Conservation (phyloP, 2,329 filamentous ascomycete genomes). For the Alternaria gaisen region DNA sequence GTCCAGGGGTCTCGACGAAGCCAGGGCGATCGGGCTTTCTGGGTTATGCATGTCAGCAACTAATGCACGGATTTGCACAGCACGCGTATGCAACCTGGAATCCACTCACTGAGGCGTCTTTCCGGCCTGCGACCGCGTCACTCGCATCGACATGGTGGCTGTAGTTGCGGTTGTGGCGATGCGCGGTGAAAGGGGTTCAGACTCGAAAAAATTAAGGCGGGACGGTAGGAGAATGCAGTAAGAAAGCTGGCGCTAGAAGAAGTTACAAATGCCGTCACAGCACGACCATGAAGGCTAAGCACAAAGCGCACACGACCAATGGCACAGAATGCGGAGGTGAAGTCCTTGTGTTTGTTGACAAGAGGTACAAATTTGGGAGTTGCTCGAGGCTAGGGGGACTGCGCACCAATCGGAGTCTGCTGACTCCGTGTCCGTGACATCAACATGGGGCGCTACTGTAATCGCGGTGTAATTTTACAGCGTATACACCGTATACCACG, state of each 20-base stretch:
- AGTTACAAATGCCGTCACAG: constrained; percentile 16
- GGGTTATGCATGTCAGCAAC: constrained; percentile 36
- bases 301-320: constrained; percentile 16
- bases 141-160: constrained; percentile 48
- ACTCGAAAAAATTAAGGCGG: constrained; percentile 1
- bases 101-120: constrained; percentile 57
- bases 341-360: constrained; percentile 35
- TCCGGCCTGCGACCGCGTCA: constrained; percentile 59
- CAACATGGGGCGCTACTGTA: not conserved
- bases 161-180: constrained; percentile 20
- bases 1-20: constrained; percentile 60
- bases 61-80: not conserved
- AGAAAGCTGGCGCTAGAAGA: constrained; percentile 3
- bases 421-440: constrained; percentile 1
- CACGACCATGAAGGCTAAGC: constrained; percentile 13
- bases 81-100: not conserved
- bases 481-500: not conserved
- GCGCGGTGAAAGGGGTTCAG: constrained; percentile 25
- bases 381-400: constrained; percentile 8
- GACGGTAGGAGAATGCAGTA: not conserved
- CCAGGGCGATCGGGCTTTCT: constrained; percentile 55
- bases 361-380: constrained; percentile 19
- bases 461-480: not conserved
- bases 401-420: constrained; percentile 13
- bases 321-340: constrained; percentile 7